A percentile compares a stretch with the other conserved stretches of the same genome.
Evolutionary conservation across 139 green algal species (phyloP).

Genomic region (Chlorella sp.): DNA sequence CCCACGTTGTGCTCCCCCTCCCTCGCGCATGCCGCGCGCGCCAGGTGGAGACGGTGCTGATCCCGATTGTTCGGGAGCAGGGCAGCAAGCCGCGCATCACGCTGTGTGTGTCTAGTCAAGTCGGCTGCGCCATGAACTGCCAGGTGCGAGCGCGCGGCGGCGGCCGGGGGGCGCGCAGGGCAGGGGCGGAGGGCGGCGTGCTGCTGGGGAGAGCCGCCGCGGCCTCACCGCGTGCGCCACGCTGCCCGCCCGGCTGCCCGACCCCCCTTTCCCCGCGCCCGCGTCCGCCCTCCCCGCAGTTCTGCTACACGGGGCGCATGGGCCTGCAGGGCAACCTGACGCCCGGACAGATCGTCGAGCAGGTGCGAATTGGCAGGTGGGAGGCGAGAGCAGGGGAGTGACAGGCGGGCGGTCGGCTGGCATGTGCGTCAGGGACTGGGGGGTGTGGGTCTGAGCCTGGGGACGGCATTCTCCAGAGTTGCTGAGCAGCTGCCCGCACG

Average conservation of each 20-base stretch:
- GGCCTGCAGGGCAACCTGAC: conserved; percentile 73
- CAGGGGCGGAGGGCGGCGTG: no score
- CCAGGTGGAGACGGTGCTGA: conserved; percentile 80
- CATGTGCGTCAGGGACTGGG: neutral
- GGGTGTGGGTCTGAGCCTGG: neutral
- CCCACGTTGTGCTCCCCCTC: neutral
- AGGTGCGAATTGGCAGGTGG: conserved; percentile 53
- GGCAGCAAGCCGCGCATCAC: conserved; percentile 61
- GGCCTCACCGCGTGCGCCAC: neutral
- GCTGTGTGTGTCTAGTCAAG: conserved; percentile 74
- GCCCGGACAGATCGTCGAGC: conserved; percentile 82
- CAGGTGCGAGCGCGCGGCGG: no score
- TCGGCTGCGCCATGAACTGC: conserved; percentile 84
- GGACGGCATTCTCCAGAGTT: neutral
- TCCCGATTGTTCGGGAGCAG: conserved; percentile 61
- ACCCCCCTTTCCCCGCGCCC: neutral
- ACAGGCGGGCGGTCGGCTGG: conserved; percentile 43
- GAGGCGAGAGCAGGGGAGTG: conserved; percentile 11
- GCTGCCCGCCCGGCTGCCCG: neutral
- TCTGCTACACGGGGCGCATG: conserved; percentile 84
- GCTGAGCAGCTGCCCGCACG: no score
- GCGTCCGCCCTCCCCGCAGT: conserved; percentile 26
- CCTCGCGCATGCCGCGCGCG: conserved; percentile 10
- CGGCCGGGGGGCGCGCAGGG: no score
- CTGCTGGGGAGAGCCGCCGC: neutral